Conservation (phyloP, 2,329 filamentous ascomycete genomes). For the Fusarium sterilihyphosum region DNA sequence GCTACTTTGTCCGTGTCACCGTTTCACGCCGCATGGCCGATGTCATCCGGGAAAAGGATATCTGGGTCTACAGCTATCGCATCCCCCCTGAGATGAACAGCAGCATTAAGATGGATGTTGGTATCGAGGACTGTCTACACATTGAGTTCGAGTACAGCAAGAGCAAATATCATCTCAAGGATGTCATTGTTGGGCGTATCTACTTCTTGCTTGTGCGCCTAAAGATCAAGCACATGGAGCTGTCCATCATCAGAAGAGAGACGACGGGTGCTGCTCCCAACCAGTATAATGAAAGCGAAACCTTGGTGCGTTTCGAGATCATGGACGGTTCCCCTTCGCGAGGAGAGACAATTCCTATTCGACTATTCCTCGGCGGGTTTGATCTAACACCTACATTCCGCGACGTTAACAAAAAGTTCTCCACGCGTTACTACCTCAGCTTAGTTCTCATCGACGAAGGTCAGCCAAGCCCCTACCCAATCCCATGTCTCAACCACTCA, state of each 20-base stretch:
- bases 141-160: constrained; percentile 99
- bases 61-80: constrained; percentile 99
- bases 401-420: constrained; percentile 99
- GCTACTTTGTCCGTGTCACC: constrained; percentile 97
- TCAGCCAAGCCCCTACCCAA: constrained; percentile 50
- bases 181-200: constrained; percentile 98
- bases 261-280: constrained; percentile 97
- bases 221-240: constrained; percentile 99
- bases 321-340: constrained; percentile 99
- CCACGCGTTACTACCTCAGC: constrained; percentile 96
- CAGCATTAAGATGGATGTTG: constrained; percentile 99
- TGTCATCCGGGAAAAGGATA: constrained; percentile 97
- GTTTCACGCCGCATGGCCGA: constrained; percentile 97
- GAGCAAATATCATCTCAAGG: constrained; percentile 98
- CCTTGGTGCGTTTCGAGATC: constrained; percentile 97
- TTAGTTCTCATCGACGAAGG: constrained; percentile 96
- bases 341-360: constrained; percentile 94
- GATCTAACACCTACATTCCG: constrained; percentile 98
- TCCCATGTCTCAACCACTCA: not conserved
- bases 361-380: constrained; percentile 96
- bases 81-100: constrained; percentile 98
- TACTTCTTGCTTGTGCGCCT: constrained; percentile 96
- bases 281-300: constrained; percentile 99
- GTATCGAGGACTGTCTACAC: constrained; percentile 98
- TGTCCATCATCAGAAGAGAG: constrained; percentile 96